phyloP scores from a whole-genome alignment of 371 early-diverging fungal species.

The Circinella minor region DNA sequence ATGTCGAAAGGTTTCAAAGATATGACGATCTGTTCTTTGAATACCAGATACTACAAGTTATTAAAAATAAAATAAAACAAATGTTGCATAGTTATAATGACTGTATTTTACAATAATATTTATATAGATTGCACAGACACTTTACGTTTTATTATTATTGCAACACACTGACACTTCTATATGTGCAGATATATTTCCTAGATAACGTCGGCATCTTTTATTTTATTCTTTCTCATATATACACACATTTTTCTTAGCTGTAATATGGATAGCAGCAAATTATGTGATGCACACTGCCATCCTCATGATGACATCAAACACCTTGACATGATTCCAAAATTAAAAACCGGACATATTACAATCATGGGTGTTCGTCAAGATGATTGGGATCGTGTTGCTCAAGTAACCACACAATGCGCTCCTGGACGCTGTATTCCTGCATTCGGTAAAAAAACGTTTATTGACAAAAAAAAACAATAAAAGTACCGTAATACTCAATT shows the following conservation, averaged over 20 bases:
- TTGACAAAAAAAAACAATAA: not conserved
- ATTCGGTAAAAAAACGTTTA: constrained; percentile 33
- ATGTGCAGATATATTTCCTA: no score
- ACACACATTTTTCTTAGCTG: not conserved
- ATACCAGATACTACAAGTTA: no score
- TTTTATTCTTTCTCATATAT: not conserved
- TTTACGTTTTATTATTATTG: no score
- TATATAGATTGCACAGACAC: no score
- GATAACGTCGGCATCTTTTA: no score
- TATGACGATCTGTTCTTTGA: no score
- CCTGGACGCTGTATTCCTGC: constrained; percentile 38
- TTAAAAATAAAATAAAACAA: no score
- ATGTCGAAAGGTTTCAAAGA: no score
- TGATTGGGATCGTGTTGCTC: constrained; percentile 48
- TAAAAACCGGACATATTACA: constrained; percentile 49
- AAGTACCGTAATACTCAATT: not conserved
- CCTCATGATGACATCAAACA: constrained; percentile 46
- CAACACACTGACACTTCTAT: no score
- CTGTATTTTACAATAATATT: no score
- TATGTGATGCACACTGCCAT: constrained; percentile 57
- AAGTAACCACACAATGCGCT: constrained; percentile 28
- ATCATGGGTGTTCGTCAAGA: constrained; percentile 55
- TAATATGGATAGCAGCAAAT: constrained; percentile 3
- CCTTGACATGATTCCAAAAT: constrained; percentile 28
- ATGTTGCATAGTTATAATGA: no score